phyloP scores from a whole-genome alignment of 768 basidiomycete genomes.

The Asterophora lycoperdoides region DNA sequence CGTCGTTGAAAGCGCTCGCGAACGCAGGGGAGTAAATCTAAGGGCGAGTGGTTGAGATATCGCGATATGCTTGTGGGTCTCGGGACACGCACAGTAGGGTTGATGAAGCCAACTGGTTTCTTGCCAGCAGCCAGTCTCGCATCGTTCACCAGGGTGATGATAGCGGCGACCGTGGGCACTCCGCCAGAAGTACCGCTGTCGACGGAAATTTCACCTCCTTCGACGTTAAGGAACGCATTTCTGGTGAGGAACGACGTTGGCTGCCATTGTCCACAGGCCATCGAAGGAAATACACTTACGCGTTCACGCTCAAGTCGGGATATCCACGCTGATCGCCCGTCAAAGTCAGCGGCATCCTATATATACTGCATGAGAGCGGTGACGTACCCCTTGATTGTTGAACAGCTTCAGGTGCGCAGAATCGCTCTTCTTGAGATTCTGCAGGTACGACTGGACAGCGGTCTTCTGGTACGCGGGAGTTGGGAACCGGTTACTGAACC shows the following conservation, averaged over 20 bases:
- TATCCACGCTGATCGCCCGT: too few species aligned
- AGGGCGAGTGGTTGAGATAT: neutral
- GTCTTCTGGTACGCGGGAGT: constrained; percentile 37
- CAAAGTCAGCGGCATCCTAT: too few species aligned
- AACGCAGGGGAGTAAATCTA: constrained; percentile 12
- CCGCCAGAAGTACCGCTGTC: constrained; percentile 29
- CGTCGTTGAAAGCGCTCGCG: constrained; percentile 33
- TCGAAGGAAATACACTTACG: too few species aligned
- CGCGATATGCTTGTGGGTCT: neutral
- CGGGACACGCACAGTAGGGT: constrained; percentile 31
- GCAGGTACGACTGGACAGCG: constrained; percentile 28
- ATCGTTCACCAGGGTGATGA: constrained; percentile 37
- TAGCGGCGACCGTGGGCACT: constrained; percentile 30
- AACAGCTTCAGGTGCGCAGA: constrained; percentile 16
- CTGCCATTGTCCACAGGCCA: constrained; percentile 8
- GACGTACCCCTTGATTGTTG: too few species aligned
- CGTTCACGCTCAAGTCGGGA: too few species aligned
- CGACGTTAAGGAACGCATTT: neutral
- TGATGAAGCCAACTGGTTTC: constrained; percentile 39
- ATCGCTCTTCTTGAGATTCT: constrained; percentile 29
- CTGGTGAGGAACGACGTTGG: too few species aligned
- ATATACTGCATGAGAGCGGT: too few species aligned
- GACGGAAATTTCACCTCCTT: neutral
- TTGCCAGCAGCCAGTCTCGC: constrained; percentile 33
- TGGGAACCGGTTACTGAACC: constrained; percentile 35